phyloP scores from a whole-genome alignment of 2,329 filamentous ascomycete species.

The Diaporthe australafricana region DNA sequence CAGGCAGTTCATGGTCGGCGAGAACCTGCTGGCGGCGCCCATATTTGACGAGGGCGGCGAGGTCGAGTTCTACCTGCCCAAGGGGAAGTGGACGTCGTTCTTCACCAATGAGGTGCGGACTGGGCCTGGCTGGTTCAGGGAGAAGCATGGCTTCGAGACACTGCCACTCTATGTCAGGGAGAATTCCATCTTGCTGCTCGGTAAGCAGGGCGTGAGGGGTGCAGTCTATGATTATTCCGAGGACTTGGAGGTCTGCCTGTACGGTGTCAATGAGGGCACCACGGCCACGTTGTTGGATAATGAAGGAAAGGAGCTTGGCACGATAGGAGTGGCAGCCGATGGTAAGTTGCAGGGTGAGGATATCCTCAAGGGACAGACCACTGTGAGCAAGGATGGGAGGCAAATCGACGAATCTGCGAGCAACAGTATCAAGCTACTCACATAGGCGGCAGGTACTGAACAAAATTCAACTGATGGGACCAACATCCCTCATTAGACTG shows the following conservation, averaged over 20 bases:
- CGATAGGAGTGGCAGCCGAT: constrained; percentile 52
- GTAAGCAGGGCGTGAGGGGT: constrained; percentile 51
- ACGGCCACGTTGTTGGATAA: constrained; percentile 56
- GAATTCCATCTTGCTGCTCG: constrained; percentile 61
- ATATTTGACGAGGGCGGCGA: constrained; percentile 72
- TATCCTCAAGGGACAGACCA: constrained; percentile 50
- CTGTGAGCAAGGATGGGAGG: constrained; percentile 40
- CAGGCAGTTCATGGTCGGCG: constrained; percentile 80
- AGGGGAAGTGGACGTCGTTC: constrained; percentile 59
- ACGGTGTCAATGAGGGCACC: constrained; percentile 54
- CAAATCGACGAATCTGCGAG: constrained; percentile 23
- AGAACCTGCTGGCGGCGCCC: constrained; percentile 71
- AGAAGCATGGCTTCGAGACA: constrained; percentile 69
- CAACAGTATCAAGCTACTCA: constrained; percentile 26
- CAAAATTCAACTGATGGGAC: neutral
- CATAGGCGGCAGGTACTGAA: constrained; percentile 1
- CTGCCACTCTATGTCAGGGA: constrained; percentile 70
- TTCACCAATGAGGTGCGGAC: constrained; percentile 61
- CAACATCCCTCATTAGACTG: neutral
- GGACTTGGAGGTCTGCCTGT: constrained; percentile 61
- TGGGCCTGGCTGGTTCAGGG: constrained; percentile 68
- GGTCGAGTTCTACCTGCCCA: constrained; percentile 74
- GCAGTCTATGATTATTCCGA: constrained; percentile 60
- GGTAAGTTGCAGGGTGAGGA: constrained; percentile 54
- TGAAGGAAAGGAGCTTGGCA: constrained; percentile 54